phyloP scores from a whole-genome alignment of 176 grass and related monocot genomes.

The Dendrocalamus sinicus region DNA sequence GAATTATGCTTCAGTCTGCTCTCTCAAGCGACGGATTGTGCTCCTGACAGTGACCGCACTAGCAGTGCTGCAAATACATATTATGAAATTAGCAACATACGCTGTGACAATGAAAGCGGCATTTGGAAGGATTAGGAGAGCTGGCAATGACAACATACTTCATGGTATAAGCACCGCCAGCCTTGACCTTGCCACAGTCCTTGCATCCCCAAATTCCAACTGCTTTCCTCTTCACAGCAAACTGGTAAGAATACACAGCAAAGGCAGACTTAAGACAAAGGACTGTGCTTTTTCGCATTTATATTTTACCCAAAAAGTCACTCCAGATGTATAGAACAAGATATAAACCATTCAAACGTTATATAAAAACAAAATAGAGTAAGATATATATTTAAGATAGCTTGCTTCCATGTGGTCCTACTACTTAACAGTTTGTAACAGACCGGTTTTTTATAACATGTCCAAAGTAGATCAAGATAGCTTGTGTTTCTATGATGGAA shows the following conservation, averaged over 20 bases:
- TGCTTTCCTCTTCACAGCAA: constrained; percentile 87
- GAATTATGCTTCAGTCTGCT: constrained; percentile 77
- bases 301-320: neutral
- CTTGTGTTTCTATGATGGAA: neutral
- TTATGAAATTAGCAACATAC: neutral
- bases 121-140: neutral
- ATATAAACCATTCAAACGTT: neutral
- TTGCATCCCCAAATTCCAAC: constrained; percentile 98
- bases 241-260: constrained; percentile 42
- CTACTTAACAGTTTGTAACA: neutral
- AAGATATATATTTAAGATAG: neutral
- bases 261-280: neutral
- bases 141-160: constrained; percentile 55
- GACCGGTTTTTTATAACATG: neutral
- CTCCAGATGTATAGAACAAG: neutral
- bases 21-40: constrained; percentile 77
- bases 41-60: constrained; percentile 89
- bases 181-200: constrained; percentile 90
- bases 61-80: constrained; percentile 60
- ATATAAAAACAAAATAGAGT: neutral
- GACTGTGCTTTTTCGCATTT: neutral
- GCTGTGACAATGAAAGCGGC: neutral
- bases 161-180: constrained; percentile 78
- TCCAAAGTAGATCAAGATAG: neutral
- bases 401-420: neutral